These are phyloP conservation scores for Pythium brassicae DNA, from an alignment of 352 stramenopile species.

Conservation along the genomic window DNA sequence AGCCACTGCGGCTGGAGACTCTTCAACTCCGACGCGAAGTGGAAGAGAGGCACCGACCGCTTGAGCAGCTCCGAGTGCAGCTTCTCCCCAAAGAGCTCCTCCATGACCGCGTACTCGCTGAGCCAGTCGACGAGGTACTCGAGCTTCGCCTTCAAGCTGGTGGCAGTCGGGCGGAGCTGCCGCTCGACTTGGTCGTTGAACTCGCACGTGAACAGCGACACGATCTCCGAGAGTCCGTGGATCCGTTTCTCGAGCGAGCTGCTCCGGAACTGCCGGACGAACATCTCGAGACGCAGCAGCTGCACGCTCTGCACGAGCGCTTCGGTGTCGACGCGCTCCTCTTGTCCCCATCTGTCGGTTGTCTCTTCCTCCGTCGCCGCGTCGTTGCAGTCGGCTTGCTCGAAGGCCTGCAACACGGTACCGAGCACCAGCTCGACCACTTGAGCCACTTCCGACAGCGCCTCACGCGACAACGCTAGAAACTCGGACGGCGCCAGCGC, in stretches of 20 bases:
- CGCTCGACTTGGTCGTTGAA: constrained; percentile 36
- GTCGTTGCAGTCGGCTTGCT: constrained; percentile 1
- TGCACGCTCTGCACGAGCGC: constrained; percentile 25
- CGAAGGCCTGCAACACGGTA: constrained; percentile 22
- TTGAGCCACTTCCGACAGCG: constrained; percentile 50
- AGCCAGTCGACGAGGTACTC: constrained; percentile 47
- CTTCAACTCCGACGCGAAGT: constrained; percentile 40
- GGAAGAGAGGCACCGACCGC: constrained; percentile 49
- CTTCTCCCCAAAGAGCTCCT: constrained; percentile 53
- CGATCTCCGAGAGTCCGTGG: constrained; percentile 64
- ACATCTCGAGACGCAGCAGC: constrained; percentile 49
- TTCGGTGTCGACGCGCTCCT: neutral
- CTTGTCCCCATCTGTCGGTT: no score
- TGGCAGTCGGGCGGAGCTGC: constrained; percentile 22
- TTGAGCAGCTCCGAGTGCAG: constrained; percentile 74
- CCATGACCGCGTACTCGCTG: constrained; percentile 34
- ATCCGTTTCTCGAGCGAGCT: constrained; percentile 71
- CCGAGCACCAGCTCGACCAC: constrained; percentile 50
- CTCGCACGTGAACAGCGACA: constrained; percentile 32
- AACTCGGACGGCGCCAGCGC: constrained; percentile 26
- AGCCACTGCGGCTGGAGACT: constrained; percentile 33
- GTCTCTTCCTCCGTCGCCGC: constrained; percentile 2
- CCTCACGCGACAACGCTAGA: constrained; percentile 32
- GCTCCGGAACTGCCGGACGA: constrained; percentile 42
- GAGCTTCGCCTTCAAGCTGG: constrained; percentile 20